phyloP scores from a whole-genome alignment of 2,329 filamentous ascomycete species.

The Colletotrichum sp. region DNA sequence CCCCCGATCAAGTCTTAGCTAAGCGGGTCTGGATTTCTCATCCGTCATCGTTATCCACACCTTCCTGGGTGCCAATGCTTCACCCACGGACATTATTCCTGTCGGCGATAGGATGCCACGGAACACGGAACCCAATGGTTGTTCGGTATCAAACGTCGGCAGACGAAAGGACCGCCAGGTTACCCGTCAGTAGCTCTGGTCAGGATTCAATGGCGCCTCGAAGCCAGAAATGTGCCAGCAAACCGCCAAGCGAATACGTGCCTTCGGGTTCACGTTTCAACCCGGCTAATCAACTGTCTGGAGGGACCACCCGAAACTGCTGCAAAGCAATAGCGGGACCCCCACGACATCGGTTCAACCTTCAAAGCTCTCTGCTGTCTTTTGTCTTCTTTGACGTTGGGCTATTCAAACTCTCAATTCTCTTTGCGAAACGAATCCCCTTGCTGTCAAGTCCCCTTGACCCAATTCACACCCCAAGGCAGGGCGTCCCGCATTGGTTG shows the following conservation, averaged over 20 bases:
- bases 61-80: not conserved
- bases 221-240: not conserved
- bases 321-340: not conserved
- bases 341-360: not conserved
- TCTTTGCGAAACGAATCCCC: not conserved
- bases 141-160: not conserved
- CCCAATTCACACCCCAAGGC: not conserved
- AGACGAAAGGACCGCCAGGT: not conserved
- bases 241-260: not conserved
- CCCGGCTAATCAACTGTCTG: not conserved
- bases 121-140: not conserved
- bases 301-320: not conserved
- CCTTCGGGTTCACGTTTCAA: not conserved
- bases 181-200: not conserved
- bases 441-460: not conserved
- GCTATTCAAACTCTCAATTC: not conserved
- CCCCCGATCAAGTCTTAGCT: not conserved
- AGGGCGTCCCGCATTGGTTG: not conserved
- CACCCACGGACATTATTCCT: not conserved
- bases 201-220: not conserved
- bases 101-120: not conserved
- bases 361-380: not conserved
- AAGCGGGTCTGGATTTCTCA: conserved; percentile 11
- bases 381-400: not conserved
- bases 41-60: conserved; percentile 4